phyloP scores from a whole-genome alignment of 1,284 basidiomycete species.

The Heliocybe sulcata region DNA sequence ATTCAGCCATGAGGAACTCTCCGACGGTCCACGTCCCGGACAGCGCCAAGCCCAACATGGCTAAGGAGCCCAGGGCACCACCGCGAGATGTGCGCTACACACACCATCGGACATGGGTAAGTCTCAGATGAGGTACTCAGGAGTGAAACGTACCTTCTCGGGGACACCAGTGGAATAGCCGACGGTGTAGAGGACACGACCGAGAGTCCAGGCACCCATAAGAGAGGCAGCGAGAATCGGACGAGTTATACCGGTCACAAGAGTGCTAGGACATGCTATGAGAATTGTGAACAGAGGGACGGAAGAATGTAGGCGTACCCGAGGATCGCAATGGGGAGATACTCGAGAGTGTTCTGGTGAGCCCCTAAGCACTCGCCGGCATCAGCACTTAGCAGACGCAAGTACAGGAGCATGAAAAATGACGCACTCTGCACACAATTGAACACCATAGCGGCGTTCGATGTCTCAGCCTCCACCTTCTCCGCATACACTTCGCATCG shows the following conservation, averaged over 20 bases:
- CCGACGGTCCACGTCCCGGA: neutral
- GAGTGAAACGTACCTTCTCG: conserved; percentile 20
- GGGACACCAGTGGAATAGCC: conserved; percentile 50
- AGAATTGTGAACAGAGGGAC: neutral
- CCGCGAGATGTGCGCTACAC: neutral
- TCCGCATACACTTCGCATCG: conserved; percentile 42
- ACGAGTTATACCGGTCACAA: conserved; percentile 50
- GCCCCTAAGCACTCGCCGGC: conserved; percentile 33
- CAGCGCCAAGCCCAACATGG: neutral
- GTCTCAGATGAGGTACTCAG: neutral
- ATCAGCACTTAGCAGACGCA: neutral
- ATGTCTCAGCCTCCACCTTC: conserved; percentile 32
- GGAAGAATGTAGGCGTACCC: conserved; percentile 22
- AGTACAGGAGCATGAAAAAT: neutral
- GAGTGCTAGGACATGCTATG: conserved; percentile 28
- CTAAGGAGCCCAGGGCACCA: neutral
- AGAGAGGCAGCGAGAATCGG: conserved; percentile 49
- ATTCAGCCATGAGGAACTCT: neutral
- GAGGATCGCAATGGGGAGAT: conserved; percentile 35
- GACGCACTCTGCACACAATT: conserved; percentile 52
- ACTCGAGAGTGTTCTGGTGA: conserved; percentile 71
- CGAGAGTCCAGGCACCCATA: conserved; percentile 45
- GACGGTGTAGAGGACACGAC: conserved; percentile 54
- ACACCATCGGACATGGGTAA: neutral
- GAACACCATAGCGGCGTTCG: conserved; percentile 29